Conservation (phyloP, 495 filamentous ascomycete species). For the Amphirosellinia nigrospora region DNA sequence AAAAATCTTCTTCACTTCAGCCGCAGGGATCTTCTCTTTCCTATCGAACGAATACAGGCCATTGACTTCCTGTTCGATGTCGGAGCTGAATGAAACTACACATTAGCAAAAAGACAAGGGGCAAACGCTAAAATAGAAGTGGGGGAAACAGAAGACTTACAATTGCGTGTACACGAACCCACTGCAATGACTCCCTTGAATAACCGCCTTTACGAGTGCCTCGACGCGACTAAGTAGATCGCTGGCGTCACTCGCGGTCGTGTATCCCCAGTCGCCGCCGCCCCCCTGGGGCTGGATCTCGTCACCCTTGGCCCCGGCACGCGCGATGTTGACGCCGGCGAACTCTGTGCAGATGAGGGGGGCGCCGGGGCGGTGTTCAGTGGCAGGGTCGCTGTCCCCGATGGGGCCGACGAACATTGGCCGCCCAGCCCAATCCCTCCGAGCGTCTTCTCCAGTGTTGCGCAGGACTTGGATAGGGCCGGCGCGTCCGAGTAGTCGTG, state of each 20-base stretch:
- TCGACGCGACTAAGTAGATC: constrained; percentile 41
- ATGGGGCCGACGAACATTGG: constrained; percentile 57
- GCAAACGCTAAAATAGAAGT: not conserved
- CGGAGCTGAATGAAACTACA: constrained; percentile 43
- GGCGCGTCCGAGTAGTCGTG: constrained; percentile 64
- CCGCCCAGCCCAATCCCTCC: constrained; percentile 47
- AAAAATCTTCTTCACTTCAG: constrained; percentile 40
- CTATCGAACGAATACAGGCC: constrained; percentile 69
- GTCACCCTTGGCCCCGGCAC: constrained; percentile 36
- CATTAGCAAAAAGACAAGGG: constrained; percentile 4
- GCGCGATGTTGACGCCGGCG: constrained; percentile 65
- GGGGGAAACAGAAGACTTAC: constrained; percentile 28
- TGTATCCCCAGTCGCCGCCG: constrained; percentile 46
- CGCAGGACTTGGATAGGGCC: constrained; percentile 55
- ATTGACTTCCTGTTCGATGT: constrained; percentile 70
- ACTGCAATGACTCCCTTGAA: constrained; percentile 33
- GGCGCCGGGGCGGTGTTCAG: constrained; percentile 52
- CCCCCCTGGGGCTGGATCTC: constrained; percentile 26
- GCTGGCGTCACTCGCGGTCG: constrained; percentile 40
- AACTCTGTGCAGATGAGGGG: constrained; percentile 65
- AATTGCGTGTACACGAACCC: constrained; percentile 46
- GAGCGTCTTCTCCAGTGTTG: constrained; percentile 53
- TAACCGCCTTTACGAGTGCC: constrained; percentile 38
- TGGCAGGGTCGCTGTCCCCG: constrained; percentile 46
- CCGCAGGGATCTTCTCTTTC: constrained; percentile 47